These are phyloP conservation scores for Truncatella angustata DNA, from an alignment of 2,329 filamentous ascomycete species.

Conservation along the genomic window DNA sequence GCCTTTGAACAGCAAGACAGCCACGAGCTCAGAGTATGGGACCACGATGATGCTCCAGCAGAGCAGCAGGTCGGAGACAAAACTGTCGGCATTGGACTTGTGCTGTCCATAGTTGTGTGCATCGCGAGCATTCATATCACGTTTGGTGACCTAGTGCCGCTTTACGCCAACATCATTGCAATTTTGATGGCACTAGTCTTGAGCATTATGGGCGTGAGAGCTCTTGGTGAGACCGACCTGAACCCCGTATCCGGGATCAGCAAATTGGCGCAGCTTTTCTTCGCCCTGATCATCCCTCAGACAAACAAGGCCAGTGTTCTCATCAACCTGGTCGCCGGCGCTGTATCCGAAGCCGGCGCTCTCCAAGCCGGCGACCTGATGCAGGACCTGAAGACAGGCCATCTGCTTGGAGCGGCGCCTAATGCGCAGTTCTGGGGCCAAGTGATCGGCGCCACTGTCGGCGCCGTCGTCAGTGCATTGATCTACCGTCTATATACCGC, in stretches of 20 bases:
- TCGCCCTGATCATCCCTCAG: conserved; percentile 83
- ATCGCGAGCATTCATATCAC: conserved; percentile 77
- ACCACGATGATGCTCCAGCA: conserved; percentile 75
- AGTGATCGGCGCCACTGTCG: conserved; percentile 82
- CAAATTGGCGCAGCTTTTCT: conserved; percentile 93
- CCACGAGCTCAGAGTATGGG: conserved; percentile 30
- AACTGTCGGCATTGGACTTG: conserved; percentile 71
- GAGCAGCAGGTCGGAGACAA: conserved; percentile 76
- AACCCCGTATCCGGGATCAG: conserved; percentile 96
- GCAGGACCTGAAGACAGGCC: conserved; percentile 95
- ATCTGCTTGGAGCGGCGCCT: conserved; percentile 86
- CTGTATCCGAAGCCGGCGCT: conserved; percentile 80
- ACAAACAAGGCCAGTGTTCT: conserved; percentile 82
- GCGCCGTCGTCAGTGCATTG: conserved; percentile 79
- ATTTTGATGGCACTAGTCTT: conserved; percentile 80
- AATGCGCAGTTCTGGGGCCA: conserved; percentile 97
- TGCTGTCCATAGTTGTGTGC: conserved; percentile 76
- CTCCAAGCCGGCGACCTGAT: conserved; percentile 94
- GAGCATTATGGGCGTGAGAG: conserved; percentile 72
- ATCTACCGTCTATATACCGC: conserved; percentile 86
- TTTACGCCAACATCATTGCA: conserved; percentile 72
- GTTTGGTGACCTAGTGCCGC: conserved; percentile 79
- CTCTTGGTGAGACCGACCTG: conserved; percentile 80
- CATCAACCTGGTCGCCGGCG: conserved; percentile 92
- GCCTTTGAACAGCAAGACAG: conserved; percentile 22